A percentile compares a stretch with the other conserved stretches of the same genome.
Evolutionary conservation across 768 basidiomycete genomes (phyloP).

Genomic region (Hortiboletus flavorubellus): DNA sequence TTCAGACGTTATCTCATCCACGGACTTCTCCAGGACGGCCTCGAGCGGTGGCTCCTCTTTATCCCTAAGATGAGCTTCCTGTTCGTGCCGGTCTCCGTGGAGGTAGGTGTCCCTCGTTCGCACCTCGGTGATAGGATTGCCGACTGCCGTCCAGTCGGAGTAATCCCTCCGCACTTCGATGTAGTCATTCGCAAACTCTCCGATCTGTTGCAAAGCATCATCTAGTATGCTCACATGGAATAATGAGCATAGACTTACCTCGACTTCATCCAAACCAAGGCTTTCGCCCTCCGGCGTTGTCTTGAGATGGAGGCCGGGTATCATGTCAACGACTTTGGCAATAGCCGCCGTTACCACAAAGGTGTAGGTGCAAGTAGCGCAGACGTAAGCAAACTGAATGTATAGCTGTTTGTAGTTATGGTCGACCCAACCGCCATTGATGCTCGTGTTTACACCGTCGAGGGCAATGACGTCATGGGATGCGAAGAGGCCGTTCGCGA

Average conservation of each 20-base stretch:
- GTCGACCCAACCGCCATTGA: slow-evolving; percentile 70
- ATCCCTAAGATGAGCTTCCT: neutral
- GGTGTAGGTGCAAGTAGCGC: slow-evolving; percentile 54
- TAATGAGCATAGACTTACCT: slow-evolving; percentile 41
- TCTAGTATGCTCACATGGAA: neutral
- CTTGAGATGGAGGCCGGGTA: slow-evolving; percentile 56
- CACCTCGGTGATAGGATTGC: slow-evolving; percentile 14
- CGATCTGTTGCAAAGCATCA: slow-evolving; percentile 41
- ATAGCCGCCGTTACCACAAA: slow-evolving; percentile 60
- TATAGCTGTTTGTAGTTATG: slow-evolving; percentile 77
- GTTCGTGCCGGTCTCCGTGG: slow-evolving; percentile 38
- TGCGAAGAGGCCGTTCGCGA: slow-evolving; percentile 75
- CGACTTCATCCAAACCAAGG: slow-evolving; percentile 67
- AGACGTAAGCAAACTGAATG: slow-evolving; percentile 67
- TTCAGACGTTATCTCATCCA: neutral
- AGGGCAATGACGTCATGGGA: slow-evolving; percentile 57
- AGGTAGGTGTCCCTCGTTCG: slow-evolving; percentile 10
- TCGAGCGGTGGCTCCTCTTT: slow-evolving; percentile 18
- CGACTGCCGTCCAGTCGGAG: slow-evolving; percentile 44
- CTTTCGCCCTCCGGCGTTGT: slow-evolving; percentile 54
- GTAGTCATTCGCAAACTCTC: slow-evolving; percentile 68
- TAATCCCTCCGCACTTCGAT: slow-evolving; percentile 68
- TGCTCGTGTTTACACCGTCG: slow-evolving; percentile 58
- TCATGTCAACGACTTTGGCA: slow-evolving; percentile 52
- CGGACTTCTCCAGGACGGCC: slow-evolving; percentile 15